phyloP scores from a whole-genome alignment of 257 asterid species.

The Solanum bulbocastanum region DNA sequence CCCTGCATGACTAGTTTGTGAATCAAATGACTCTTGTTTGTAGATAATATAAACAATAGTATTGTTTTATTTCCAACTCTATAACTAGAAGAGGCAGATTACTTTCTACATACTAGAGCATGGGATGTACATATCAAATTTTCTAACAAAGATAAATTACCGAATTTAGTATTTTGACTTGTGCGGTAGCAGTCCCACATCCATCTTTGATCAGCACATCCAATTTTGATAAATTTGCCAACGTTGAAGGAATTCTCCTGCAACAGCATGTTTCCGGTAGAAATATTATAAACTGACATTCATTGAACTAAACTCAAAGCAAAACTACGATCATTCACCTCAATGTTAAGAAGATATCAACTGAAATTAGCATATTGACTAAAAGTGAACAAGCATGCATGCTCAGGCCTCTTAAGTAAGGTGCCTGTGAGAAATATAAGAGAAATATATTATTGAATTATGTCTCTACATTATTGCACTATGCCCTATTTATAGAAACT shows the following conservation, averaged over 20 bases:
- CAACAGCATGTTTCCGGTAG: slow-evolving; percentile 1
- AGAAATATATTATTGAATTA: background rate
- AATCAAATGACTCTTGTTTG: background rate
- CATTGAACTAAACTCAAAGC: background rate
- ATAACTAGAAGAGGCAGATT: background rate
- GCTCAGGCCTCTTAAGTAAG: background rate
- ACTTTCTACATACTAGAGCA: background rate
- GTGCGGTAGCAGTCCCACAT: slow-evolving; percentile 57
- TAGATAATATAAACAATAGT: background rate
- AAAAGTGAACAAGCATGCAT: background rate
- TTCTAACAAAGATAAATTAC: slow-evolving; percentile 21
- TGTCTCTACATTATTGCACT: background rate
- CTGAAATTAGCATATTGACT: background rate
- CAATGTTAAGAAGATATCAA: background rate
- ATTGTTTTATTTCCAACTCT: background rate
- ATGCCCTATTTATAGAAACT: background rate
- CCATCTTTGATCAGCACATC: slow-evolving; percentile 71
- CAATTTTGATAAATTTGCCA: slow-evolving; percentile 70
- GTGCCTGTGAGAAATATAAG: background rate
- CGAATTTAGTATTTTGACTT: slow-evolving; percentile 55
- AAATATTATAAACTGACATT: background rate
- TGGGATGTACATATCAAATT: background rate
- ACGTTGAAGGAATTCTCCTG: slow-evolving; percentile 73
- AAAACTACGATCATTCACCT: background rate
- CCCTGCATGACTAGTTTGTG: background rate